phyloP scores from a whole-genome alignment of 2,329 filamentous ascomycete species.

The Aspergillus sp. region DNA sequence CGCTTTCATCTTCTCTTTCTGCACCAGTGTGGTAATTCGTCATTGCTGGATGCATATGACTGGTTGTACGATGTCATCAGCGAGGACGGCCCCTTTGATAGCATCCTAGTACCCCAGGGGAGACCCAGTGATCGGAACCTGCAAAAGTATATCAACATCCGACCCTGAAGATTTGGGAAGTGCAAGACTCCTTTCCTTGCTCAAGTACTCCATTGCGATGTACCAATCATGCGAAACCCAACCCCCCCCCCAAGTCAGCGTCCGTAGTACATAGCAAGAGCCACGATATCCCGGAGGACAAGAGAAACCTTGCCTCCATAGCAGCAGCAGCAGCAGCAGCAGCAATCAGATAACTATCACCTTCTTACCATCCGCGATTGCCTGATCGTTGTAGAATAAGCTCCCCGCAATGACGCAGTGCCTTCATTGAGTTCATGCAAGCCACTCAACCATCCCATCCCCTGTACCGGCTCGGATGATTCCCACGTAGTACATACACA shows the following conservation, averaged over 20 bases:
- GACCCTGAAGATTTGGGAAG: slow-evolving; percentile 28
- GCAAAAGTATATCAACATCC: slow-evolving; percentile 28
- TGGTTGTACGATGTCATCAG: slow-evolving; percentile 30
- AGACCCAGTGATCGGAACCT: slow-evolving; percentile 27
- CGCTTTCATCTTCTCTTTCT: slow-evolving; percentile 29
- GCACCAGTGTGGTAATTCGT: slow-evolving; percentile 23
- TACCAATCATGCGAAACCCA: slow-evolving; percentile 25
- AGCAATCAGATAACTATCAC: slow-evolving; percentile 20
- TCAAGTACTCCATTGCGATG: slow-evolving; percentile 27
- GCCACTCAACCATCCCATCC: not conserved
- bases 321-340: slow-evolving; percentile 2
- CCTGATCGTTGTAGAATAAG: too few relatives aligned
- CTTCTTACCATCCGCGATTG: not conserved
- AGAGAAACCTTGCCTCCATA: slow-evolving; percentile 26
- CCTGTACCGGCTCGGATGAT: not conserved
- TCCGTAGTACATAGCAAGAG: slow-evolving; percentile 30
- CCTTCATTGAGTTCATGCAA: not conserved
- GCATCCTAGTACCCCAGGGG: slow-evolving; percentile 31
- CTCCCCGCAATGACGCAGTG: too few relatives aligned
- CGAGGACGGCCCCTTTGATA: slow-evolving; percentile 34
- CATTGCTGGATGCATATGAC: slow-evolving; percentile 29
- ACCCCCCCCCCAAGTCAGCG: slow-evolving; percentile 5
- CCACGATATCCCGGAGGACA: slow-evolving; percentile 31
- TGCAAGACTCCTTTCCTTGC: slow-evolving; percentile 27
- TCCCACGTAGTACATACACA: not conserved